Base-by-base conservation (phyloP, 148 eudicot genomes). In the Gaultheria prostrata region DNA sequence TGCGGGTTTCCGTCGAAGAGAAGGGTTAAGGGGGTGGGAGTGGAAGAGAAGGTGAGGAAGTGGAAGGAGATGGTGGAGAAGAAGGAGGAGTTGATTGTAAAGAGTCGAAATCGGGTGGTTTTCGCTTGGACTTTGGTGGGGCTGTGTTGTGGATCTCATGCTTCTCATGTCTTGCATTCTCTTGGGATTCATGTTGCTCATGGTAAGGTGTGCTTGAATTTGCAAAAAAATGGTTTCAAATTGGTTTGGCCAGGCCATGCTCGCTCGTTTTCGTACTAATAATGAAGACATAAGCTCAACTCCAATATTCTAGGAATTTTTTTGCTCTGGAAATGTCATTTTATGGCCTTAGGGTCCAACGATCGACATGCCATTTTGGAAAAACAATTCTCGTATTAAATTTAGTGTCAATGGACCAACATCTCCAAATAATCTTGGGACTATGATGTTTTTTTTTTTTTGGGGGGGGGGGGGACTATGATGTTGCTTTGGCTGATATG, bases 71-170 rank as follows among this genome's bases (percentile, higher is more conserved):
- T 79, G 84, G 89, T 82, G 82, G 88, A 59, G 76, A 94, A 89
- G 88, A 95, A 93, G 88, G 92, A 89, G 83, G 92, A 43, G 12
- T 51, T 90, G 89, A 82, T 92, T 5, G 87, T 86, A 82, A 87
- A 91, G 88, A 93, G 94, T 79, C 85, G 90, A 56, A 95, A 91
- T 21, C 84, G 95, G 3, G 98, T 95, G 84, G 91, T 87, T 59
- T 83, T 95, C 63, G 98, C 98, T 81, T 95, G 98, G 98, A 88
- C 92, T 82, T 84, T 95, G 82, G 98, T 94, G 84, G 98, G 97
- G 72, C 77, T 95, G 43, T 95, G 98, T 85, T 94, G 98, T 83
- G 97, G 98, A 53, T 83, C 94, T 32, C 98, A 95, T 86, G 94
- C 88, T 85, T 90, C 93, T 84, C 98, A 95, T 89, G 79, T 93